Conservation (phyloP, 768 basidiomycete genomes). For the Mycena capillaripes region DNA sequence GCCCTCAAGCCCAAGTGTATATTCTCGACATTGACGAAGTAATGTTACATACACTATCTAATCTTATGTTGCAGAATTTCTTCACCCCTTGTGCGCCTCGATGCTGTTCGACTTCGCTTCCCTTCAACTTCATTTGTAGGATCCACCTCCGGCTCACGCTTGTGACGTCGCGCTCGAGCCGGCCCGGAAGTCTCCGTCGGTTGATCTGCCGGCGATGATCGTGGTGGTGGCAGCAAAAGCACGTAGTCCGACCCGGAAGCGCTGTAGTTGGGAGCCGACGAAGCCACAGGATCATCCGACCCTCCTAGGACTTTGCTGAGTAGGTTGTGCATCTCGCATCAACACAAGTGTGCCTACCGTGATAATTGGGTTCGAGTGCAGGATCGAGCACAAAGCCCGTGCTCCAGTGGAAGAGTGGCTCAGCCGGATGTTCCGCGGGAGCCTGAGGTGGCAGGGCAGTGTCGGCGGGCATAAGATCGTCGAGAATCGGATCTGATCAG, state of each 20-base stretch:
- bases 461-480: background rate
- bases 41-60: no score
- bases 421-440: conserved; percentile 1
- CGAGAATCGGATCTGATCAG: background rate
- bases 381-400: conserved; percentile 9
- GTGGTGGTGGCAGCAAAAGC: background rate
- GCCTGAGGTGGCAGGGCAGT: background rate
- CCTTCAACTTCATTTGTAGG: no score
- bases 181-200: no score
- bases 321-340: background rate
- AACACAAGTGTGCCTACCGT: background rate
- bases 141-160: no score
- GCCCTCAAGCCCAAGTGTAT: no score
- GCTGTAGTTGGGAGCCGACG: background rate
- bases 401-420: background rate
- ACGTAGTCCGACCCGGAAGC: background rate
- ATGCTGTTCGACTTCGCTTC: no score
- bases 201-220: no score
- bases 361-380: background rate
- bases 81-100: no score
- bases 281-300: background rate
- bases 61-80: no score
- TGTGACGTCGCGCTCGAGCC: no score
- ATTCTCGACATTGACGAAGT: no score
- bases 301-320: no score